Evolutionary conservation across 768 basidiomycete species (phyloP).

Genomic region (Termitomyces sp.): DNA sequence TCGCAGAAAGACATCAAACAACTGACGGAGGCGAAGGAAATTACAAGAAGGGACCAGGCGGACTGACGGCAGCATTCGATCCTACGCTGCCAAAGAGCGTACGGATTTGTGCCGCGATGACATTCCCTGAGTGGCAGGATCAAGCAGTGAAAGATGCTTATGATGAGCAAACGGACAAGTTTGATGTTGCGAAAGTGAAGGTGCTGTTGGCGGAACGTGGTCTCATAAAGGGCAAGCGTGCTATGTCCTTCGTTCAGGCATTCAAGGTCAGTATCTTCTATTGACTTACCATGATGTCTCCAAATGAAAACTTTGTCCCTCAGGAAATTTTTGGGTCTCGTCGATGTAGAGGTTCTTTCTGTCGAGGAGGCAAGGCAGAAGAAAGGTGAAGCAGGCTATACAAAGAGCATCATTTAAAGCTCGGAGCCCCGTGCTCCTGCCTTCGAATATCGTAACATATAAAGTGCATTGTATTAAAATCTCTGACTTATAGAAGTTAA

Average conservation of each 20-base stretch:
- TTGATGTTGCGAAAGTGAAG: conserved; percentile 81
- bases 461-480: conserved; percentile 2
- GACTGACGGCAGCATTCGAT: conserved; percentile 54
- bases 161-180: conserved; percentile 45
- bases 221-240: conserved; percentile 91
- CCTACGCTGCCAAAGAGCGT: conserved; percentile 82
- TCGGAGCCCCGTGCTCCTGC: conserved; percentile 86
- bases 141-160: conserved; percentile 69
- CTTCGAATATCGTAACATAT: conserved; percentile 83
- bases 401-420: conserved; percentile 65
- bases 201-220: conserved; percentile 61
- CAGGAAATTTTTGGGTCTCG: conserved; percentile 66
- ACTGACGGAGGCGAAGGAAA: conserved; percentile 93
- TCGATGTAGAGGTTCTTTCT: conserved; percentile 63
- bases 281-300: not conserved
- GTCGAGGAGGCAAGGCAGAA: conserved; percentile 62
- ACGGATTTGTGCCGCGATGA: conserved; percentile 83
- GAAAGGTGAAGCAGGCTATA: conserved; percentile 51
- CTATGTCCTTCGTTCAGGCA: conserved; percentile 90
- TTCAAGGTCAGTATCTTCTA: conserved; percentile 67
- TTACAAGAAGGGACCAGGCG: conserved; percentile 45
- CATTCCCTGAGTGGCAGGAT: conserved; percentile 95
- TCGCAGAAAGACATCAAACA: conserved; percentile 93
- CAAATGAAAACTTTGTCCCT: conserved; percentile 24
- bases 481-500: not conserved